Conservation (phyloP, 2,329 filamentous ascomycete genomes). For the Colletotrichum limetticola region DNA sequence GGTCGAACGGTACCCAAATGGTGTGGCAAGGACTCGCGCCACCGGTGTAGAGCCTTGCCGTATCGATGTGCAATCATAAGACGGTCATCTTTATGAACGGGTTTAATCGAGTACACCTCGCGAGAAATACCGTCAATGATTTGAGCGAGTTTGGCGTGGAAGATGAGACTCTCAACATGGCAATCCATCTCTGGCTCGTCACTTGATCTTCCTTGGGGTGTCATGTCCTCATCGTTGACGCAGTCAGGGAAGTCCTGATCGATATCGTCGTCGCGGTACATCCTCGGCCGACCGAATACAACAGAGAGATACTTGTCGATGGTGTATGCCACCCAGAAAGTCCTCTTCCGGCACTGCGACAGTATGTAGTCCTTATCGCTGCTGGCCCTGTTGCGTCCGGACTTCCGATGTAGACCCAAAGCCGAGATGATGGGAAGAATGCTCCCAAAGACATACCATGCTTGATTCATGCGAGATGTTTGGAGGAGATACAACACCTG, state of each 20-base stretch:
- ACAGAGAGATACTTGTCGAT: constrained; percentile 72
- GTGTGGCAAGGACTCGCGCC: constrained; percentile 53
- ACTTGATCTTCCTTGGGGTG: constrained; percentile 45
- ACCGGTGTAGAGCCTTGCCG: constrained; percentile 50
- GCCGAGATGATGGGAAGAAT: constrained; percentile 62
- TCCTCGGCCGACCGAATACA: constrained; percentile 69
- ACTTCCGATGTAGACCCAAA: constrained; percentile 45
- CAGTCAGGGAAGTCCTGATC: constrained; percentile 68
- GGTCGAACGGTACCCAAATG: constrained; percentile 56
- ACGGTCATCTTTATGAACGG: constrained; percentile 46
- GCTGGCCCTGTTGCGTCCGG: constrained; percentile 18
- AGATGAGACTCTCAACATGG: constrained; percentile 59
- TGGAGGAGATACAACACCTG: constrained; percentile 69
- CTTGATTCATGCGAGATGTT: constrained; percentile 69
- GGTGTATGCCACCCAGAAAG: constrained; percentile 72
- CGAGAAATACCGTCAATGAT: constrained; percentile 52
- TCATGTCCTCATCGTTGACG: constrained; percentile 68
- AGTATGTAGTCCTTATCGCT: constrained; percentile 53
- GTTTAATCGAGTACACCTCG: constrained; percentile 52
- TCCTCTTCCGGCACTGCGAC: constrained; percentile 63
- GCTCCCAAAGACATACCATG: constrained; percentile 71
- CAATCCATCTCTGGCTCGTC: constrained; percentile 52
- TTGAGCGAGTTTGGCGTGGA: constrained; percentile 54
- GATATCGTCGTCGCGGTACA: constrained; percentile 72
- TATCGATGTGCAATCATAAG: constrained; percentile 50